Conservation (phyloP, 139 green algal genomes). For the Mychonastes homosphaera region DNA sequence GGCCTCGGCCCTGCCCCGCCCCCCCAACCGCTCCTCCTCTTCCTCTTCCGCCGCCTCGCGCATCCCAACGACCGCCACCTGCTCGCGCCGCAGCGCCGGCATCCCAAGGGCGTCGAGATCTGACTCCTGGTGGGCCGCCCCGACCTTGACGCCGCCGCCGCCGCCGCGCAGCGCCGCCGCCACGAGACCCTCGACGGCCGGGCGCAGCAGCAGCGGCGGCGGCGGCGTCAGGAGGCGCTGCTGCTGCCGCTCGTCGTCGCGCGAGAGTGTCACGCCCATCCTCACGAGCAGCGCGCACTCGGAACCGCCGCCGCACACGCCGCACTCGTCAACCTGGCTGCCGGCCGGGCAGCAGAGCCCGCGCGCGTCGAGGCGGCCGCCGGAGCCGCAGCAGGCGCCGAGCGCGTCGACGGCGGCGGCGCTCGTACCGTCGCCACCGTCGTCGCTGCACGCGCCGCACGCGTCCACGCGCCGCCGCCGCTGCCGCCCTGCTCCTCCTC, state of each 20-base stretch:
- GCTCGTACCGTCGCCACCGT: too few species aligned
- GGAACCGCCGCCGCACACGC: constrained; percentile 19
- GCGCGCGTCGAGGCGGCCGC: constrained; percentile 8
- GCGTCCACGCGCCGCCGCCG: constrained; percentile 17
- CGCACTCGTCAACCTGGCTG: constrained; percentile 19
- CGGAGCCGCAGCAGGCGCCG: constrained; percentile 20
- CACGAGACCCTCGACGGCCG: constrained; percentile 1
- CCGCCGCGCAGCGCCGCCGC: not conserved
- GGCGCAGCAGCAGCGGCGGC: constrained; percentile 5
- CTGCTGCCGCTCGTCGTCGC: constrained; percentile 2
- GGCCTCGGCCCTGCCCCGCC: too few species aligned
- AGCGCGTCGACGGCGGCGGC: constrained; percentile 14
- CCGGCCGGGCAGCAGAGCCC: constrained; percentile 13
- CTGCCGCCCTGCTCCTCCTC: too few species aligned
- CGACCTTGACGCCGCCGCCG: constrained; percentile 1
- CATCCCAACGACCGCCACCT: too few species aligned
- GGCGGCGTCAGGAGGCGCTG: too few species aligned
- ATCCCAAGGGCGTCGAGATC: too few species aligned
- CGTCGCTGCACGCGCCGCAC: constrained; percentile 17
- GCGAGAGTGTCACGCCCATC: not conserved
- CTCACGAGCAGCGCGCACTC: constrained; percentile 1
- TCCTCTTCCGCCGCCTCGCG: too few species aligned
- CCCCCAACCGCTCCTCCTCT: too few species aligned
- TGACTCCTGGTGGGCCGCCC: not conserved
- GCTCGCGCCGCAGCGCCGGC: too few species aligned